Evolutionary conservation across 768 basidiomycete species (phyloP), one percentile per base, ranked within the genome.

Genomic region (Mrakia hoshinonis): DNA sequence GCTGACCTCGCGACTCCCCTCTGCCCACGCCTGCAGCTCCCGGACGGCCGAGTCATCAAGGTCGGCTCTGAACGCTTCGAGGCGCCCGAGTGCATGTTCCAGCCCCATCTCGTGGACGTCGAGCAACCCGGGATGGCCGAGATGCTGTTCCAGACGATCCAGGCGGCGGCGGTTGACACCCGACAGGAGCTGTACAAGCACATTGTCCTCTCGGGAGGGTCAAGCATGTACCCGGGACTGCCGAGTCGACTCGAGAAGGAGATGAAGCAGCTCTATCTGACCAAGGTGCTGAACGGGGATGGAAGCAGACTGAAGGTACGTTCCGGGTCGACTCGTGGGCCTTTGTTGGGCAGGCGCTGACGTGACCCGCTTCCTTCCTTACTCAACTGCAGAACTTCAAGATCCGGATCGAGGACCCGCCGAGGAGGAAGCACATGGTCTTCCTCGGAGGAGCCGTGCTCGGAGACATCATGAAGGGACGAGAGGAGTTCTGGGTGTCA

Each of bases 1-100:
- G 5, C 54, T 29, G 24, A 24, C 54, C n/a, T 22, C 54, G 5
- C 15, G 26, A 4, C 43, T n/a, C 24, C 24, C 38, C 13, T 52
- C 62, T 9, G 12, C 51, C 31, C 22, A 20, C 26, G 5, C 15
- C 26, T 43, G 13, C 76, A 94, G 91, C 87, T 96, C 55, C 92
- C 93, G 22, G 96, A 98, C 77, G 96, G 96, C 0, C 90, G 96
- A 68, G 86, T 84, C 18, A 96, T 98, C 85, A 96, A 95, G 83
- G 92, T 98, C 73, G 96, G 95, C 36, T 92, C 93, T 0, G 96
- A 99, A 79, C 89, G 96, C 15, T 99, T 97, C 78, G 95, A 98
- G 81, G 96, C 95, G 15, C 95, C 96, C 6, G 96, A 99, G 81
- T 98, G 96, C 82, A 93, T 98, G 92, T 98, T 99, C 88, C 95